A percentile compares a stretch with the other conserved stretches of the same genome.
These are phyloP conservation scores for Hansenula sp. DNA, from an alignment of 1,139 yeast species.

Conservation along the genomic window DNA sequence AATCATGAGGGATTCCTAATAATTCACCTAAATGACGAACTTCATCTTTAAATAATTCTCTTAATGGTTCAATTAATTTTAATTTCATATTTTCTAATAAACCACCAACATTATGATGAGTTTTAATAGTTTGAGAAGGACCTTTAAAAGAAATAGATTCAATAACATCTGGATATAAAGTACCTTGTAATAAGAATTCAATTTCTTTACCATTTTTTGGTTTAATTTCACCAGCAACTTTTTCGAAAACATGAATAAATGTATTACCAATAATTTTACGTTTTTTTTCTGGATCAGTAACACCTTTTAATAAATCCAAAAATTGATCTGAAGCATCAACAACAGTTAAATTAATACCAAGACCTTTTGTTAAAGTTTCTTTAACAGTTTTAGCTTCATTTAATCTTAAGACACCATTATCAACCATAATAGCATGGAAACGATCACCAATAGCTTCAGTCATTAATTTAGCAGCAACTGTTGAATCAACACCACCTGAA, in stretches of 20 bases:
- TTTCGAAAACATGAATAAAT: slow-evolving; percentile 94
- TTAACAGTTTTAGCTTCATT: slow-evolving; percentile 88
- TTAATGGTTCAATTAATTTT: slow-evolving; percentile 95
- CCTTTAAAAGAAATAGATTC: slow-evolving; percentile 99
- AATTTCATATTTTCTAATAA: slow-evolving; percentile 95
- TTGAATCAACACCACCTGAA: slow-evolving; percentile 99
- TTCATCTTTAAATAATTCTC: slow-evolving; percentile 98
- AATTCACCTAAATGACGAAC: slow-evolving; percentile 94
- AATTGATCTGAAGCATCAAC: slow-evolving; percentile 93
- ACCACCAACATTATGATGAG: slow-evolving; percentile 99
- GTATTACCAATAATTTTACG: slow-evolving; percentile 98
- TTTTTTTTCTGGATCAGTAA: slow-evolving; percentile 98
- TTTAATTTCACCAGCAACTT: slow-evolving; percentile 87
- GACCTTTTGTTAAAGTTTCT: slow-evolving; percentile 84
- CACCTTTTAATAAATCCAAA: slow-evolving; percentile 80
- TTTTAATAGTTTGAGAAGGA: slow-evolving; percentile 98
- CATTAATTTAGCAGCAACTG: slow-evolving; percentile 98
- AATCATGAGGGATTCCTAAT: slow-evolving; percentile 91
- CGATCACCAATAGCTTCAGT: slow-evolving; percentile 98
- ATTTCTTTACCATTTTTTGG: slow-evolving; percentile 89
- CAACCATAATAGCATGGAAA: slow-evolving; percentile 97
- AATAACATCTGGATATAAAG: slow-evolving; percentile 96
- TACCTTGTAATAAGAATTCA: slow-evolving; percentile 93
- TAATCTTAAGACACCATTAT: slow-evolving; percentile 95
- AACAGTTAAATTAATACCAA: slow-evolving; percentile 91